Base-by-base conservation (phyloP, 164 flowering plant species). In the Annona squamosa region DNA sequence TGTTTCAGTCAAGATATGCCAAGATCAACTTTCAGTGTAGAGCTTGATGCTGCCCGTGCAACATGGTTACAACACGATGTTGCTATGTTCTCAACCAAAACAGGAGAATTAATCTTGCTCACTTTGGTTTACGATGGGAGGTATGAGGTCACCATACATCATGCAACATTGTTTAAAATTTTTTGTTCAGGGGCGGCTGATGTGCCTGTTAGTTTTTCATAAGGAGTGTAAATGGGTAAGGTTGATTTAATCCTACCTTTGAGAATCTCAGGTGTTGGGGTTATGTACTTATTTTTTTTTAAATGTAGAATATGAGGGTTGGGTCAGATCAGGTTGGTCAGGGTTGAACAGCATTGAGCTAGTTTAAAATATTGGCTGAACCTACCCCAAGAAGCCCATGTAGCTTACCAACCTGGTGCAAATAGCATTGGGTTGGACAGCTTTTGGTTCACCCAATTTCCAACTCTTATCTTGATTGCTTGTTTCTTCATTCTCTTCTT, bases 41-140 rank as follows among this genome's bases (percentile, higher is more conserved):
- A 96, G 86, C 95, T 96, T 76, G 99, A 93, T 85, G 97, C 98
- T 71, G 92, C 97, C 78, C 81, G 84, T 87, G 92, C 93, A 48
- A 87, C 93, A 48, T 96, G 97, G 97, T 81, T 96, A 73, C 76
- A 73, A 61, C 85, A 85, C 81, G 97, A 96, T 78, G 95, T 92
- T 16, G 97, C 93, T 61, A 80, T 96, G 85, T 85, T 96, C 69
- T 96, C 99, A 71, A 87, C 97, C 61, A 96, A 93, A 87, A 83
- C 93, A 63, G 99, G 99, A 75, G 99, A 96, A 75, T 80, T 96
- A 59, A 86, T 96, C 67, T 74, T 91, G 66, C 85, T 96, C 76
- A 87, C 91, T 41, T 86, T 96, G 83, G 85, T 89, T 68, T 91
- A 85, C 85, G 99, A 96, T 83, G 97, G 97, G 68, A 83, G 99